Conservation (phyloP, 352 stramenopile species). For the Thalassiosira oceanica region DNA sequence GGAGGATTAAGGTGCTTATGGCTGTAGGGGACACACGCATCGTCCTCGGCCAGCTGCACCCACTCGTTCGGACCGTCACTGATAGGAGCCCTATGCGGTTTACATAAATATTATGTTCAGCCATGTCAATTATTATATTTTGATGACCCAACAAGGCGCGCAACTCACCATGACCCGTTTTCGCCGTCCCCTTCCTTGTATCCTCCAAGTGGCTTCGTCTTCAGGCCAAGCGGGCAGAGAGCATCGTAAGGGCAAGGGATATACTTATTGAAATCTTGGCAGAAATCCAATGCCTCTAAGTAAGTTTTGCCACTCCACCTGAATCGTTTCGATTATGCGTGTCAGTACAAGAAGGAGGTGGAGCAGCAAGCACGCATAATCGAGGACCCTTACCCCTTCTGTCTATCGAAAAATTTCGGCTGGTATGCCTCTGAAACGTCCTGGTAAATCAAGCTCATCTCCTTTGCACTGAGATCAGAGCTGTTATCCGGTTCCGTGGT, state of each 20-base stretch:
- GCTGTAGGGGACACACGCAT: constrained; percentile 12
- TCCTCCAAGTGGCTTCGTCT: constrained; percentile 1
- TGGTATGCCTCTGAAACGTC: constrained; percentile 1
- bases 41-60: constrained; percentile 18
- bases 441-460: constrained; percentile 2
- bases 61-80: constrained; percentile 9
- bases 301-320: constrained; percentile 32
- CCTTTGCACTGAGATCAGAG: too few species aligned
- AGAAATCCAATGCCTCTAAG: constrained; percentile 23
- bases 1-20: constrained; percentile 15
- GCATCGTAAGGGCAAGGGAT: constrained; percentile 27
- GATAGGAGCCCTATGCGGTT: constrained; percentile 8
- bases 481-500: too few species aligned
- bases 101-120: too few species aligned
- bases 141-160: too few species aligned
- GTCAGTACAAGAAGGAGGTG: too few species aligned
- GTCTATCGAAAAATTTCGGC: constrained; percentile 17
- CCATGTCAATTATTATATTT: too few species aligned
- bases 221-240: constrained; percentile 4
- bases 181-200: constrained; percentile 1
- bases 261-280: neutral
- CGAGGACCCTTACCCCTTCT: too few species aligned
- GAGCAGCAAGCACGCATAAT: too few species aligned
- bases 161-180: too few species aligned
- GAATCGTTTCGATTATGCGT: constrained; percentile 5